phyloP scores from a whole-genome alignment of 805 yeast genomes.

The Vanderwaltozyma yarrowii region DNA sequence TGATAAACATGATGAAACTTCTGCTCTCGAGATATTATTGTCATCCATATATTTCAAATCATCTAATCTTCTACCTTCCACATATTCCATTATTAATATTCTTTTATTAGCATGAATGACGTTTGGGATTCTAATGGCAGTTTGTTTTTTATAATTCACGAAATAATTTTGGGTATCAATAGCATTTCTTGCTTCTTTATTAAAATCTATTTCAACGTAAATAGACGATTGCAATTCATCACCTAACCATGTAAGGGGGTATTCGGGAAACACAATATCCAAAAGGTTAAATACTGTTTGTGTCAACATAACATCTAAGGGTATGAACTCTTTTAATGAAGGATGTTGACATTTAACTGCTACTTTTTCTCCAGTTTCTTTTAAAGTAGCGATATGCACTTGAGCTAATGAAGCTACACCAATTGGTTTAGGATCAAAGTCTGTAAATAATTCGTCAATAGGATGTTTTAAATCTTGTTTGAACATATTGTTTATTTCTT shows the following conservation, averaged over 20 bases:
- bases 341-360: slow-evolving; percentile 97
- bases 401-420: slow-evolving; percentile 97
- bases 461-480: slow-evolving; percentile 49
- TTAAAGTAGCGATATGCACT: slow-evolving; percentile 70
- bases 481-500: slow-evolving; percentile 61
- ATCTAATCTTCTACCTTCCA: slow-evolving; percentile 77
- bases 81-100: slow-evolving; percentile 77
- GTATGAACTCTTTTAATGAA: slow-evolving; percentile 73
- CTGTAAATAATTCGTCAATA: slow-evolving; percentile 53
- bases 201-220: slow-evolving; percentile 83
- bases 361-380: slow-evolving; percentile 52
- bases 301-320: slow-evolving; percentile 76
- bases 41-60: slow-evolving; percentile 52
- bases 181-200: slow-evolving; percentile 79
- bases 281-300: slow-evolving; percentile 63
- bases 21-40: slow-evolving; percentile 58
- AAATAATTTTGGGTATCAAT: slow-evolving; percentile 60
- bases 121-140: slow-evolving; percentile 75
- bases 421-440: slow-evolving; percentile 63
- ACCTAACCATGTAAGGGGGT: slow-evolving; percentile 90
- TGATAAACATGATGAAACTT: slow-evolving; percentile 76
- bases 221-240: slow-evolving; percentile 84
- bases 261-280: slow-evolving; percentile 79
- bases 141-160: slow-evolving; percentile 37
- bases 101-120: slow-evolving; percentile 58